Evolutionary conservation across 2,329 filamentous ascomycete genomes (phyloP), one percentile per base, ranked within the genome.

Genomic region (Cordyceps militaris): DNA sequence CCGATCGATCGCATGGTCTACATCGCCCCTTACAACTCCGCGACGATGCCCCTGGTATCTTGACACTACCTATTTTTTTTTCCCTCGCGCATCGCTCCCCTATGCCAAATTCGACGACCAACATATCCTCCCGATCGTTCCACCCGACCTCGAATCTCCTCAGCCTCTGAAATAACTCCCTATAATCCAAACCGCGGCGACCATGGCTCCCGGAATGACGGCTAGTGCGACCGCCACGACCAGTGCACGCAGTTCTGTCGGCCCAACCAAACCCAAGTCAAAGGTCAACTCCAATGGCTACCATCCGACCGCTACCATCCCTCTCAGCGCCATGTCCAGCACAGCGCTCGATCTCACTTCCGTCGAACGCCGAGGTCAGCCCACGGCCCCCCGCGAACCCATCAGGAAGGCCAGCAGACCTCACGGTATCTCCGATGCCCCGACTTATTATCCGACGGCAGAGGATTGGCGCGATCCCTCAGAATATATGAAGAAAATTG

Each of bases 391-490:
- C 64, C 85, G 87, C 66, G 90, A 96, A 69, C 81, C 86, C 6
- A 79, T 81, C n/a, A 89, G 90, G 71, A 86, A 87, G 70, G 86
- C 87, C 69, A 85, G 83, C 64, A 84, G 94, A 53, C 89, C 89
- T 38, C 91, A 96, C 73, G 91, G 86, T 44, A 80, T 99, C 43
- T 82, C 88, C 63, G 93, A 97, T 69, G 93, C 94, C 28, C 93
- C 93, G 2, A 94, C 91, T 5, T 99, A 91, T 71, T 81, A 85
- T 62, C 94, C 94, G 32, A 96, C 90, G 0, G 86, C 91, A 64
- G 92, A 97, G 65, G 92, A 99, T 72, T 99, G 94, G 79, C 90
- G 87, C 67, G 92, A 99, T 66, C 94, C 94, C 0, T 86, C 96
- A 68, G 88, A 89, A 65, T 99, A 97, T 68, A 92, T 99, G 66